Percentiles rank a stretch among this genome's conserved stretches.
These are phyloP conservation scores for Kwoniella botswanensis DNA, from an alignment of 768 basidiomycete species.

Conservation along the genomic window DNA sequence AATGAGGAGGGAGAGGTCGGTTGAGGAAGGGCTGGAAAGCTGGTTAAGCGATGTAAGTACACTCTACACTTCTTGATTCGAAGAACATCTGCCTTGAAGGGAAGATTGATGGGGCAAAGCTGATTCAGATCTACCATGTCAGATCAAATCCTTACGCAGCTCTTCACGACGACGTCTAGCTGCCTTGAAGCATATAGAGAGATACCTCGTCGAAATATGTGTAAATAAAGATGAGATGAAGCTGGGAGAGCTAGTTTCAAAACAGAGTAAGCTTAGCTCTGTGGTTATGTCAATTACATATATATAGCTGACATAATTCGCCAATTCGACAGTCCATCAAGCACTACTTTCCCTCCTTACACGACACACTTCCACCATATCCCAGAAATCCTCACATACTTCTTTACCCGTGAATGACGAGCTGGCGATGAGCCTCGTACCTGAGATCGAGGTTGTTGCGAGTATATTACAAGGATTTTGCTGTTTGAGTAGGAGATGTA, in stretches of 20 bases:
- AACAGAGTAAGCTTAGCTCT: constrained; percentile 14
- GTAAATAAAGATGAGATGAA: background rate
- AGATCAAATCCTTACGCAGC: constrained; percentile 32
- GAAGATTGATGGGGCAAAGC: too few relatives aligned
- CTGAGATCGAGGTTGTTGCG: constrained; percentile 34
- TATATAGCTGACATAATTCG: too few relatives aligned
- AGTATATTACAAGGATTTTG: constrained; percentile 45
- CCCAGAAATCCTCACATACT: constrained; percentile 28
- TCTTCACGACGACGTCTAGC: constrained; percentile 28
- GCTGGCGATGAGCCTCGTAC: constrained; percentile 24
- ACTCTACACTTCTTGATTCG: too few relatives aligned
- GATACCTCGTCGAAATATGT: constrained; percentile 29
- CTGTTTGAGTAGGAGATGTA: constrained; percentile 31
- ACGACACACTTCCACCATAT: constrained; percentile 40
- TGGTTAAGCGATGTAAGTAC: constrained; percentile 33
- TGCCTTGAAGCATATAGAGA: constrained; percentile 25
- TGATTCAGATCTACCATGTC: too few relatives aligned
- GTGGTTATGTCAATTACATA: too few relatives aligned
- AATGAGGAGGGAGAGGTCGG: constrained; percentile 8
- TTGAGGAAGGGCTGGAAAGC: background rate
- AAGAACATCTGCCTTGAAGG: too few relatives aligned
- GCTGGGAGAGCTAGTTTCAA: constrained; percentile 15
- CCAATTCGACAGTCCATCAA: background rate
- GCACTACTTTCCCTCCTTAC: constrained; percentile 39
- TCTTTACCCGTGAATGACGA: constrained; percentile 34